These are phyloP conservation scores for Metarhizium robertsii DNA, from an alignment of 2,329 filamentous ascomycete genomes.

Conservation along the genomic window DNA sequence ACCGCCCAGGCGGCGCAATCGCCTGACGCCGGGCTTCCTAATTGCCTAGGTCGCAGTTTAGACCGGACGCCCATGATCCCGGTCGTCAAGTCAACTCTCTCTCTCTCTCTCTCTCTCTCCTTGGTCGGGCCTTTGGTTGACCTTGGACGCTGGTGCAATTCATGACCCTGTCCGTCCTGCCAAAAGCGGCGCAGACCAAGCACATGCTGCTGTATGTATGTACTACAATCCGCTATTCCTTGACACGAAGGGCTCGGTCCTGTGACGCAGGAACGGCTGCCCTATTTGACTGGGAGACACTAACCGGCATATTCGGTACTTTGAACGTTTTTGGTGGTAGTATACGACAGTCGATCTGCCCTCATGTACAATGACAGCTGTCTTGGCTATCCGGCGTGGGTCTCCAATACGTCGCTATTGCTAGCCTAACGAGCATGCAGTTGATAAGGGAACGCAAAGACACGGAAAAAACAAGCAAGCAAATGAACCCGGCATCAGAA, in stretches of 20 bases:
- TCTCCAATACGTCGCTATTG: no score
- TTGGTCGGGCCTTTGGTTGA: background rate
- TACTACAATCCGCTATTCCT: background rate
- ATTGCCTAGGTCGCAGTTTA: background rate
- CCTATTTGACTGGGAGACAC: background rate
- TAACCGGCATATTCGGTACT: no score
- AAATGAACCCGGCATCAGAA: background rate
- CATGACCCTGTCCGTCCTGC: background rate
- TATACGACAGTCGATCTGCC: no score
- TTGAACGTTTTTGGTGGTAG: no score
- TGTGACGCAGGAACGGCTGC: background rate
- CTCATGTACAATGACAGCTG: no score
- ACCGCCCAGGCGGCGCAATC: slow-evolving; percentile 4
- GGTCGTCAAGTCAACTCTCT: background rate
- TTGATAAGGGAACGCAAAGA: no score
- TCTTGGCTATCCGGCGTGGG: no score
- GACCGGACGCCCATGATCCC: background rate
- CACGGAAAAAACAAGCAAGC: no score
- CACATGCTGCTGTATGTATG: no score
- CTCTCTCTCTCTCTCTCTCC: background rate
- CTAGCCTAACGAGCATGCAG: no score
- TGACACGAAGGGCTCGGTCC: background rate
- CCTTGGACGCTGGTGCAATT: background rate
- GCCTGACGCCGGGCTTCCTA: background rate
- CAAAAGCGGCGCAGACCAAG: background rate